phyloP scores from a whole-genome alignment of 345 rosid species.

The Moricandia moricandioides region DNA sequence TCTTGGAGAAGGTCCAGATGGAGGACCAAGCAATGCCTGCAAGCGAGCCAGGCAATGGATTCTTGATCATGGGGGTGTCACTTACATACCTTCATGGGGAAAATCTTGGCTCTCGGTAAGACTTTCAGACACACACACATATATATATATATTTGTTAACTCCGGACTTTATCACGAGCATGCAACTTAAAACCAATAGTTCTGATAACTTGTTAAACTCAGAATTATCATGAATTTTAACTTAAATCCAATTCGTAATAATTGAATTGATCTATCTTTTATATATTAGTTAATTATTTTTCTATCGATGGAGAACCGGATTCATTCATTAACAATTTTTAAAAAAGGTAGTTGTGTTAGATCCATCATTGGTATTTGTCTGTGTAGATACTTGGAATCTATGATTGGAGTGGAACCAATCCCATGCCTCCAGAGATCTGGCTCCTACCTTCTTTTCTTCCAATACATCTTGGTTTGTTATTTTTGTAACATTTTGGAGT shows the following conservation, averaged over 20 bases:
- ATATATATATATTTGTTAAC: no score
- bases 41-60: slow-evolving; percentile 69
- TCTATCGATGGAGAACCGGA: no score
- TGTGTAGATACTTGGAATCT: slow-evolving; percentile 59
- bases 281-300: no score
- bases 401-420: slow-evolving; percentile 72
- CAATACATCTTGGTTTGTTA: slow-evolving; percentile 61
- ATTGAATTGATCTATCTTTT: no score
- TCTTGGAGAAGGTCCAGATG: slow-evolving; percentile 70
- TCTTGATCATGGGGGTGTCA: slow-evolving; percentile 70
- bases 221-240: no score
- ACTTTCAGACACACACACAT: not conserved
- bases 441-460: slow-evolving; percentile 64
- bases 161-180: no score
- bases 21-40: slow-evolving; percentile 39
- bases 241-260: no score
- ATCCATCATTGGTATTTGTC: no score
- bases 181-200: no score
- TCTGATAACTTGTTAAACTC: no score
- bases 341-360: no score
- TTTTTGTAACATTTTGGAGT: not conserved
- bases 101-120: slow-evolving; percentile 78
- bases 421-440: slow-evolving; percentile 79
- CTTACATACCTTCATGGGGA: slow-evolving; percentile 74
- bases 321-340: no score